A percentile compares a stretch with the other conserved stretches of the same genome.
Conservation (phyloP, 2,329 filamentous ascomycete species). For the Chrysoporthe deuterocubensis region DNA sequence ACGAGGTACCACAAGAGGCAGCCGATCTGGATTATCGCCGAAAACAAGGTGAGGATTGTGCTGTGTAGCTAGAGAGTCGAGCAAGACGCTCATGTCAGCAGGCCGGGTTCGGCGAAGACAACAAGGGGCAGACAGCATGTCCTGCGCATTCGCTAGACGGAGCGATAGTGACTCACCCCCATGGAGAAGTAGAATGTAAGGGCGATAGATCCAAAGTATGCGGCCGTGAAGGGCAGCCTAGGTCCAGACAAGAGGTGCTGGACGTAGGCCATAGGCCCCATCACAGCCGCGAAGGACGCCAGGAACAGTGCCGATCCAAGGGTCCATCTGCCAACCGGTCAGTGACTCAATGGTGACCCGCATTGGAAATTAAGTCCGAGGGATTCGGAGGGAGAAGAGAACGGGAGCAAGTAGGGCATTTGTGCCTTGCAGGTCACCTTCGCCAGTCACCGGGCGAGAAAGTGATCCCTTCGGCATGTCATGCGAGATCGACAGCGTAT, state of each 20-base stretch:
- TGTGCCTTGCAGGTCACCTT: slow-evolving; percentile 33
- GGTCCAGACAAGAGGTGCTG: slow-evolving; percentile 84
- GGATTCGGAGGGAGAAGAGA: background rate
- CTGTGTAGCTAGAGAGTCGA: slow-evolving; percentile 69
- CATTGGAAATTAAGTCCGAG: background rate
- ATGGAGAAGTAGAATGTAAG: slow-evolving; percentile 91
- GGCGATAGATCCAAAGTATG: slow-evolving; percentile 91
- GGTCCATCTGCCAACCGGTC: slow-evolving; percentile 73
- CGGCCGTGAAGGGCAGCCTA: slow-evolving; percentile 87
- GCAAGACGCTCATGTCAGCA: slow-evolving; percentile 31
- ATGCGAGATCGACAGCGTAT: slow-evolving; percentile 37
- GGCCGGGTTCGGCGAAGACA: background rate
- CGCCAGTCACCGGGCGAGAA: slow-evolving; percentile 32
- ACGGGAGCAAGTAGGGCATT: slow-evolving; percentile 14
- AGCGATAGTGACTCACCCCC: slow-evolving; percentile 68
- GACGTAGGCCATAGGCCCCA: slow-evolving; percentile 84
- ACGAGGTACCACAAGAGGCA: slow-evolving; percentile 91
- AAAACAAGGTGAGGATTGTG: slow-evolving; percentile 82
- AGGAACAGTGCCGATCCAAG: slow-evolving; percentile 90
- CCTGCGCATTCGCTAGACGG: slow-evolving; percentile 11
- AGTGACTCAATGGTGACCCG: slow-evolving; percentile 15
- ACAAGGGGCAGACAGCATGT: background rate
- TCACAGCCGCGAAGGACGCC: slow-evolving; percentile 89
- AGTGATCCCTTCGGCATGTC: slow-evolving; percentile 27
- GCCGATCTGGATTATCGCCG: slow-evolving; percentile 80